Base-by-base conservation (phyloP, 179 eudicot species). In the Vitellaria paradoxa region DNA sequence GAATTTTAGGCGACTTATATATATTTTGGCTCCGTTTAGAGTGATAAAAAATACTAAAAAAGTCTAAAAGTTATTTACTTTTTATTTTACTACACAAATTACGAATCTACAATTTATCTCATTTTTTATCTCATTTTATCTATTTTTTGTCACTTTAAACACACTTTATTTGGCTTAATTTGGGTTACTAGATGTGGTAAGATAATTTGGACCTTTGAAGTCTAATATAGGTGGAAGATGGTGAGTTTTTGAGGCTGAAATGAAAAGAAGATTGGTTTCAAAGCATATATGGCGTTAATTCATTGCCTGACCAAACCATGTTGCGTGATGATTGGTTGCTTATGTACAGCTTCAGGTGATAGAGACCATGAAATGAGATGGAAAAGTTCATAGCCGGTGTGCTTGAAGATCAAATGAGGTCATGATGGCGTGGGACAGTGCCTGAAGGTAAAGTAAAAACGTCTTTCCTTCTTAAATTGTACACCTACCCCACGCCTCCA, bases 241-340 rank as follows among this genome's bases (percentile, higher is more conserved):
- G 55, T 49, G 72, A 47, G 18, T 42, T 68, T 46, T 26, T 24
- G 42, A 10, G 42, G 76, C 50, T 72, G 70, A 53, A 62, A 14
- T 12, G 17, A 26, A 6, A 63, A 65, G 50, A 18, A 68, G 49
- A 68, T 42, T 68, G 53, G 52, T 46, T 0, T 68, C 71, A 7
- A 68, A 14, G 37, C n/a, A n/a, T n/a, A n/a, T 46, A 1, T 45
- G 24, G 71, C 18, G 24, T n/a, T 67, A 67, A n/a, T 42, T 7
- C 52, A 20, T 67, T 67, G 68, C 45, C 42, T 65, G 65, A 67
- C 71, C 6, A 11, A 56, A 64, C 66, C 72, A 74, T 68, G 9
- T 30, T 30, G 2, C 2, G 1, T 30, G 37, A 30, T 30, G 37
- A 30, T 30, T 30, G 37, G 37, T 30, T 30, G 2, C 37, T 30